Percentiles rank a stretch among this genome's conserved stretches.
These are phyloP conservation scores for Aspergillus vadensis DNA, from an alignment of 2,329 filamentous ascomycete species.

Conservation along the genomic window DNA sequence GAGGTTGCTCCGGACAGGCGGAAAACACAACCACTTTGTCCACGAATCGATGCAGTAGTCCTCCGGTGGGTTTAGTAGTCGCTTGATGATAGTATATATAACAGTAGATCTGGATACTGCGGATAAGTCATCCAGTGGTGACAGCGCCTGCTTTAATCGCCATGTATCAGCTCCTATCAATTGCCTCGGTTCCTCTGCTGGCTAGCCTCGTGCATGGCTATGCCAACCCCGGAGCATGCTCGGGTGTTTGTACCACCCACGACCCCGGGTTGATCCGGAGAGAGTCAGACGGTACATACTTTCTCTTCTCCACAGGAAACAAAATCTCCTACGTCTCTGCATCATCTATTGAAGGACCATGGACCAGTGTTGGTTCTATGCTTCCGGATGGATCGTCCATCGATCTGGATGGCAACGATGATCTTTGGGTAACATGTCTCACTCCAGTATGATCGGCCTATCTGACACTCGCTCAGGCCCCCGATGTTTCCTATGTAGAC, in stretches of 20 bases:
- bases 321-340: slow-evolving; percentile 54
- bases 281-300: slow-evolving; percentile 53
- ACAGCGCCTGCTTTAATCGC: neutral
- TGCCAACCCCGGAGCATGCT: slow-evolving; percentile 34
- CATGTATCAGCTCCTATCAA: slow-evolving; percentile 14
- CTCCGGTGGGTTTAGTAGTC: neutral
- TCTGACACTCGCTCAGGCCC: slow-evolving; percentile 52
- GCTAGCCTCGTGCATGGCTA: slow-evolving; percentile 29
- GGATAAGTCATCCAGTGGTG: neutral
- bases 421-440: slow-evolving; percentile 50
- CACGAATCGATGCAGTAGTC: neutral
- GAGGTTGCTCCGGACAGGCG: neutral
- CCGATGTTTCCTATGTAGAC: slow-evolving; percentile 62
- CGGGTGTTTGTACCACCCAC: slow-evolving; percentile 41
- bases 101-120: neutral
- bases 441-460: neutral
- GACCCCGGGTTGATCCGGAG: slow-evolving; percentile 54
- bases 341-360: slow-evolving; percentile 52
- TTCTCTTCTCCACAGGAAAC: slow-evolving; percentile 56
- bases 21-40: neutral
- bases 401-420: slow-evolving; percentile 47
- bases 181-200: slow-evolving; percentile 11
- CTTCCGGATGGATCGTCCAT: slow-evolving; percentile 51
- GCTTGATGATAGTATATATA: neutral
- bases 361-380: slow-evolving; percentile 51